Conservation (phyloP, 2,329 filamentous ascomycete genomes). For the Ophiostoma novo-ulmi region DNA sequence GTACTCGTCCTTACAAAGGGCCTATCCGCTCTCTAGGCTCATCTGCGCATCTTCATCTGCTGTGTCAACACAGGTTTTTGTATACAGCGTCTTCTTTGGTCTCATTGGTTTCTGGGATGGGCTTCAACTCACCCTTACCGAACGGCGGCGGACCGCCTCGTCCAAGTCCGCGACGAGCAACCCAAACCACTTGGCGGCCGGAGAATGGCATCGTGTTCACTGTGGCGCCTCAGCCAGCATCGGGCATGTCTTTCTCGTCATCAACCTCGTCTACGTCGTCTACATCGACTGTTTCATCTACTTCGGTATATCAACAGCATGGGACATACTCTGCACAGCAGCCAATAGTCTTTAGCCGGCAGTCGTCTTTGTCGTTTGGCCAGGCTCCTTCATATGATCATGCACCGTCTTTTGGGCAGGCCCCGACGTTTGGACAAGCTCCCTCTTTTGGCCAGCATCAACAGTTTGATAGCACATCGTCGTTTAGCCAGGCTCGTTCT, state of each 20-base stretch:
- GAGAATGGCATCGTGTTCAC: slow-evolving; percentile 38
- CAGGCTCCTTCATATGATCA: slow-evolving; percentile 6
- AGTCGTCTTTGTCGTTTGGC: background rate
- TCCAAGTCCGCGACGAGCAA: background rate
- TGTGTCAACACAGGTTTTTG: background rate
- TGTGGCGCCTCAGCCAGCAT: background rate
- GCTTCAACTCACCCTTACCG: background rate
- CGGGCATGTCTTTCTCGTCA: background rate
- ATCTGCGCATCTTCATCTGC: background rate
- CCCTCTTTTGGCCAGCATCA: background rate
- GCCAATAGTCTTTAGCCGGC: background rate
- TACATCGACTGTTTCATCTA: background rate
- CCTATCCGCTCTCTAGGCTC: slow-evolving; percentile 5
- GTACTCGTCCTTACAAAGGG: background rate
- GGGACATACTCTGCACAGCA: slow-evolving; percentile 17
- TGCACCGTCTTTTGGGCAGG: slow-evolving; percentile 1
- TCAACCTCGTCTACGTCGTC: background rate
- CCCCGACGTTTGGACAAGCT: slow-evolving; percentile 2
- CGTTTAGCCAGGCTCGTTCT: background rate
- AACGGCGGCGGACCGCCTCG: background rate
- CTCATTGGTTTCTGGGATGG: background rate
- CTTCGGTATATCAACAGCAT: background rate
- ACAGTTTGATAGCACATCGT: background rate
- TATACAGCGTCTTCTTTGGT: background rate
- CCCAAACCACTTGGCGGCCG: slow-evolving; percentile 36